Conservation (phyloP, 108 stramenopile genomes). For the Fragilaria crotonensis region DNA sequence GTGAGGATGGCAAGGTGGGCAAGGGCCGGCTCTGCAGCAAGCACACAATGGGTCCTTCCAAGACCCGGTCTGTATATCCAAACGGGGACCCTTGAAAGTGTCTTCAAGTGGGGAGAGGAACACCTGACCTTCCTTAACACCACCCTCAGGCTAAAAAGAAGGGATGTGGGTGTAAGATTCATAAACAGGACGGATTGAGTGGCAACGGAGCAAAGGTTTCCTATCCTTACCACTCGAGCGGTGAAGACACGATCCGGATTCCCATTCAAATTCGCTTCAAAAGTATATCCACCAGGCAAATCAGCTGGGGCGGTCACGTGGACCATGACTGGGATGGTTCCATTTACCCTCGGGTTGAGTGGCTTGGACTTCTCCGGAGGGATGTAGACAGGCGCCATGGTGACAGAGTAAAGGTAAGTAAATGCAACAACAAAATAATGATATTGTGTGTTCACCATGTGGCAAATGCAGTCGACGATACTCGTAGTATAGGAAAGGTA, state of each 20-base stretch:
- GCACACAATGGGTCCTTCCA: slow-evolving; percentile 81
- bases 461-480: no score
- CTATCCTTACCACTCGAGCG: slow-evolving; percentile 43
- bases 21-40: slow-evolving; percentile 44
- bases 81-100: slow-evolving; percentile 25
- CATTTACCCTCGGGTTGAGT: slow-evolving; percentile 11
- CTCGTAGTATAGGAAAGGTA: no score
- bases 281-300: slow-evolving; percentile 54
- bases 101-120: slow-evolving; percentile 56
- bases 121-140: slow-evolving; percentile 68
- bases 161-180: not conserved
- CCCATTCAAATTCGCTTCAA: slow-evolving; percentile 51
- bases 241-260: slow-evolving; percentile 38
- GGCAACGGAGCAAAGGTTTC: slow-evolving; percentile 2
- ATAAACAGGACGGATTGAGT: not conserved
- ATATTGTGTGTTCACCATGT: no score
- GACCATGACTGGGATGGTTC: slow-evolving; percentile 18
- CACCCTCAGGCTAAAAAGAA: slow-evolving; percentile 46
- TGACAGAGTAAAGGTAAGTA: no score
- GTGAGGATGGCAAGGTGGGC: slow-evolving; percentile 70
- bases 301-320: slow-evolving; percentile 49
- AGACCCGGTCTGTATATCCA: slow-evolving; percentile 57
- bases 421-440: no score
- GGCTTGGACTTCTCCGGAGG: slow-evolving; percentile 4
- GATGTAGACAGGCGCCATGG: not conserved